These are phyloP conservation scores for Mycena crocata DNA, from an alignment of 768 basidiomycete genomes.

Conservation along the genomic window DNA sequence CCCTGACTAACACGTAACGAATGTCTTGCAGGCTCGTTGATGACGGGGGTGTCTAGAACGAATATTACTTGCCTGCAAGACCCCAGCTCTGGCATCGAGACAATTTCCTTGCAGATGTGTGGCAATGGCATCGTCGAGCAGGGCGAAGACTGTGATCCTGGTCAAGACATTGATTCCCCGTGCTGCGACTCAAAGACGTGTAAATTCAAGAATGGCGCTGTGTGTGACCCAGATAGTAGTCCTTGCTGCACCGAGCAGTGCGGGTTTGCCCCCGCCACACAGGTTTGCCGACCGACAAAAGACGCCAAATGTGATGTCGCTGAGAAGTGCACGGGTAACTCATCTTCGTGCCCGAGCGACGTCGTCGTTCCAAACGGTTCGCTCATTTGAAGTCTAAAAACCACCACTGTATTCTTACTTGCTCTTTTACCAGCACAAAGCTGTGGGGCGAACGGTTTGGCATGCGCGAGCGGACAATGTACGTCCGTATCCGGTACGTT, in stretches of 20 bases:
- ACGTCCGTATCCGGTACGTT: slow-evolving; percentile 76
- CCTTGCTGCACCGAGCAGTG: slow-evolving; percentile 81
- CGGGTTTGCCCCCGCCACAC: slow-evolving; percentile 72
- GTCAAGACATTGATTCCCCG: slow-evolving; percentile 62
- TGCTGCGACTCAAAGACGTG: slow-evolving; percentile 84
- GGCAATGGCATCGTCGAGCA: slow-evolving; percentile 86
- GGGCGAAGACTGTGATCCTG: slow-evolving; percentile 92
- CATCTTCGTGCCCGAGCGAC: slow-evolving; percentile 78
- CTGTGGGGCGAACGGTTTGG: slow-evolving; percentile 72
- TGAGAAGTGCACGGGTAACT: slow-evolving; percentile 83
- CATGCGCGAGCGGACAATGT: slow-evolving; percentile 83
- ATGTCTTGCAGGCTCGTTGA: slow-evolving; percentile 65
- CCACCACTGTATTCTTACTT: slow-evolving; percentile 22
- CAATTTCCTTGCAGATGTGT: slow-evolving; percentile 78
- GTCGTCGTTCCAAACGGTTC: slow-evolving; percentile 70
- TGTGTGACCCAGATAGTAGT: slow-evolving; percentile 83
- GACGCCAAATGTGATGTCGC: slow-evolving; percentile 76
- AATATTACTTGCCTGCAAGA: slow-evolving; percentile 78
- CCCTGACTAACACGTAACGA: neutral
- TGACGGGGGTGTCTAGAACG: slow-evolving; percentile 61
- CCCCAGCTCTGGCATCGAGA: slow-evolving; percentile 57
- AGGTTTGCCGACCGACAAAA: slow-evolving; percentile 77
- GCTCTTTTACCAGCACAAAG: slow-evolving; percentile 58
- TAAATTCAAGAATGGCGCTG: slow-evolving; percentile 77
- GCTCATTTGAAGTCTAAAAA: slow-evolving; percentile 30